A percentile compares a stretch with the other conserved stretches of the same genome.
These are phyloP conservation scores for Cephaloascus fragrans DNA, from an alignment of 805 yeast species.

Conservation along the genomic window DNA sequence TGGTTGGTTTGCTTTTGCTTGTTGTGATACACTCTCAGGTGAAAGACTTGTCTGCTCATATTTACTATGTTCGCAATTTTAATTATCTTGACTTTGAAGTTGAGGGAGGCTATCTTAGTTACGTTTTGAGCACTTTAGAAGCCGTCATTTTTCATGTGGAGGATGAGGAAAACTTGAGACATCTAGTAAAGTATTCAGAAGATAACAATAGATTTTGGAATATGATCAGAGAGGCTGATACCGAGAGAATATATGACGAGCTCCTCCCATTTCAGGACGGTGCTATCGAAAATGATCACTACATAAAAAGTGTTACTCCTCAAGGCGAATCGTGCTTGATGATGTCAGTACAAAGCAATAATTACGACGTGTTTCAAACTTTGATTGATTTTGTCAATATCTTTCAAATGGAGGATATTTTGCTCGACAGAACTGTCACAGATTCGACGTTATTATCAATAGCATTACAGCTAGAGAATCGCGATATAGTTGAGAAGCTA, in stretches of 20 bases:
- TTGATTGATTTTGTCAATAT: conserved; percentile 33
- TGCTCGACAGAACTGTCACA: conserved; percentile 48
- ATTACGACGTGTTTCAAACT: conserved; percentile 31
- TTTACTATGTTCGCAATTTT: conserved; percentile 57
- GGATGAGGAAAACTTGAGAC: conserved; percentile 20
- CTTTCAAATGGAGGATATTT: conserved; percentile 56
- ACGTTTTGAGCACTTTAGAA: conserved; percentile 75
- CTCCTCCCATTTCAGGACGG: neutral
- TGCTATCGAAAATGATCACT: conserved; percentile 11
- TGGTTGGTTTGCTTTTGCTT: conserved; percentile 62
- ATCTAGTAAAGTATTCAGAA: conserved; percentile 29
- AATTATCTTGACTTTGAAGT: conserved; percentile 25
- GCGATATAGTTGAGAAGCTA: conserved; percentile 35
- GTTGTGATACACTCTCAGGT: conserved; percentile 59
- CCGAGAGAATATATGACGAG: neutral
- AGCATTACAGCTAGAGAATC: conserved; percentile 49
- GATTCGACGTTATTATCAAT: conserved; percentile 49
- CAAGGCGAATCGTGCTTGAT: conserved; percentile 67
- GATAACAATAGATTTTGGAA: conserved; percentile 47
- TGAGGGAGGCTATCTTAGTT: conserved; percentile 57
- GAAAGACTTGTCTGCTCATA: conserved; percentile 47
- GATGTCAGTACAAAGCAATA: conserved; percentile 45
- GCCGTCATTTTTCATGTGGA: conserved; percentile 63
- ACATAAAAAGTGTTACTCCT: conserved; percentile 12
- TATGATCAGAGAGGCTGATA: conserved; percentile 26